These are phyloP conservation scores for Globisporangium paddicum DNA, from an alignment of 352 stramenopile species.

Conservation along the genomic window DNA sequence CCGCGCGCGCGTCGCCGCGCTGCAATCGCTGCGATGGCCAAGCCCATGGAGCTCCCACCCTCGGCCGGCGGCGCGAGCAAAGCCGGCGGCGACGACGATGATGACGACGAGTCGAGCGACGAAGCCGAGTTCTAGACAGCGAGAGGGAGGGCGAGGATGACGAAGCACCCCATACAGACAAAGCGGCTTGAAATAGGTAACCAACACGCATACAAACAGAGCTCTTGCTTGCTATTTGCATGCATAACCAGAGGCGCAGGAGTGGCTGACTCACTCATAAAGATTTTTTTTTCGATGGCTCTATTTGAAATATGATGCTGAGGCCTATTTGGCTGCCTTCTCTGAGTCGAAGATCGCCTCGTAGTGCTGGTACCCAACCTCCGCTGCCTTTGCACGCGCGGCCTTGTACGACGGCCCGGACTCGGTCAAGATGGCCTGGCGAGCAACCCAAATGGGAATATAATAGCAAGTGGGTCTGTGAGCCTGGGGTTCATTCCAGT, in stretches of 20 bases:
- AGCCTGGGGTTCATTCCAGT: neutral
- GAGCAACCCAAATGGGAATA: neutral
- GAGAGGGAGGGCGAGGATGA: neutral
- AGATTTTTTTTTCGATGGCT: neutral
- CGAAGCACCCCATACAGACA: neutral
- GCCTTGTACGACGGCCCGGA: conserved; percentile 54
- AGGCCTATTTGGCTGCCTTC: neutral
- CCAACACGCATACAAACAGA: neutral
- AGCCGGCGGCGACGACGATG: conserved; percentile 15
- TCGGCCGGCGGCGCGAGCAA: conserved; percentile 15
- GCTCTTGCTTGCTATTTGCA: neutral
- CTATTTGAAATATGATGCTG: neutral
- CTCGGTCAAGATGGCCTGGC: conserved; percentile 39
- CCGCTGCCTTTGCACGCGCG: conserved; percentile 45
- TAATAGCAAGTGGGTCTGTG: neutral
- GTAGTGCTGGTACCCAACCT: conserved; percentile 48
- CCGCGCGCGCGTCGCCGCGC: conserved; percentile 65
- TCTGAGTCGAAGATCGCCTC: conserved; percentile 18
- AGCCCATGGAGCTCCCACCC: conserved; percentile 53
- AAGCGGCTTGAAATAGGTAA: conserved; percentile 2
- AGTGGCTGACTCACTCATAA: too few species aligned
- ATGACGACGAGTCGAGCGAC: conserved; percentile 80
- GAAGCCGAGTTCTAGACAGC: conserved; percentile 82
- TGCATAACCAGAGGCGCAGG: neutral
- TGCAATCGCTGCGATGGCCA: conserved; percentile 61